Base-by-base conservation (phyloP, 306 rosid species). In the Glycyrrhiza uralensis region DNA sequence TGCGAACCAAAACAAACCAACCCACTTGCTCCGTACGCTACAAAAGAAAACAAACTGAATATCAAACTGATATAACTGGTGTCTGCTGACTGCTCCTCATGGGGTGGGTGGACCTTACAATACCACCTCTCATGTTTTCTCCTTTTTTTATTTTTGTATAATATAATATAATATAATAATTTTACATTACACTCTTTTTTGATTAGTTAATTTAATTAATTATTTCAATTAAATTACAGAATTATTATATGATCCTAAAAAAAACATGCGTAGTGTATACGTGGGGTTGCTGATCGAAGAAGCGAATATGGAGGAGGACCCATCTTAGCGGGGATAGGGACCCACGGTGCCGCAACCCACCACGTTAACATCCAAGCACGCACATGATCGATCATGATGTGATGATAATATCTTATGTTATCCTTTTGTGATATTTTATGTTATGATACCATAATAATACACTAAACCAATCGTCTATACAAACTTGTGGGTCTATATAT, bases 11-110 rank as follows among this genome's bases (percentile, higher is more conserved):
- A 64, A 66, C 66, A 46, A 79, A 57, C 42, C 75, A 66, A 33
- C 80, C 83, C 82, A 73, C 83, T 82, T 77, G 83, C 77, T 61
- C 77, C 80, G 79, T 76, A 80, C 77, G 65, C 76, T 50, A 75
- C 80, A 54, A 65, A 74, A 73, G 69, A 80, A 80, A 73, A 76
- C 85, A 80, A 82, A 80, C 86, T 82, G 81, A 26, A 73, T 72
- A 77, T 84, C 73, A 76, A 79, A 63, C 81, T 73, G 76, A 72
- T 69, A 65, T 44, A 79, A 79, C 76, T 51, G 79, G 85, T 72
- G 79, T 80, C 70, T 75, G 69, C 69, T 66, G 30, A n/a, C n/a
- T n/a, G n/a, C n/a, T 58, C 30, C 65, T 70, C 64, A 32, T 80
- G 71, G 55, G 77, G 78, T 80, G 55, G 77, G 78, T 80, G 78